Conservation (phyloP, 1,284 basidiomycete species). For the Sutorius eximius region DNA sequence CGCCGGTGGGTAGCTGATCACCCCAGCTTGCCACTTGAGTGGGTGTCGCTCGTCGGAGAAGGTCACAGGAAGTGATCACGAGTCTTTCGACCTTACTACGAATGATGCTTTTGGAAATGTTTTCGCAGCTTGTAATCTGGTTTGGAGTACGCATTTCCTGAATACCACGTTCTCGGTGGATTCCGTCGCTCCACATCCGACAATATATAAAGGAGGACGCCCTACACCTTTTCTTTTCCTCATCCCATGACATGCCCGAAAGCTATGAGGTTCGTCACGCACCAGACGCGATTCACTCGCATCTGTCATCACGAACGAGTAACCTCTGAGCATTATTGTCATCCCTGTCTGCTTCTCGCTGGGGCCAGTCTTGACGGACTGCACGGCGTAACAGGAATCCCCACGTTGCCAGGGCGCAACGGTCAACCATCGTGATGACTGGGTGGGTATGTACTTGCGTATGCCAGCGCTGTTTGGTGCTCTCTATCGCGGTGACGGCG, state of each 20-base stretch:
- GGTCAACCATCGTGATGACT: constrained; percentile 28
- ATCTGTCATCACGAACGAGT: constrained; percentile 46
- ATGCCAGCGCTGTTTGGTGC: not conserved
- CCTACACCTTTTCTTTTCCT: not conserved
- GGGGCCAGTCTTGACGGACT: constrained; percentile 44
- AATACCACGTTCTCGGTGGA: not conserved
- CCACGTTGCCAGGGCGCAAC: constrained; percentile 14
- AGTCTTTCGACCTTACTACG: no score
- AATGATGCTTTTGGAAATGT: no score
- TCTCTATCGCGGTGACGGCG: constrained; percentile 15
- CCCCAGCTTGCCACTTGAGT: constrained; percentile 28
- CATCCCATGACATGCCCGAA: constrained; percentile 41
- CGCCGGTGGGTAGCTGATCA: constrained; percentile 34
- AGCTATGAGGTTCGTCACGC: constrained; percentile 50
- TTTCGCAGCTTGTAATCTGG: no score
- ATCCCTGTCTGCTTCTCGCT: constrained; percentile 48
- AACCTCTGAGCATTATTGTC: constrained; percentile 55
- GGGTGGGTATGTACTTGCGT: constrained; percentile 16
- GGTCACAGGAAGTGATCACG: no score
- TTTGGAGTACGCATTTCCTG: no score
- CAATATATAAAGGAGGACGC: not conserved
- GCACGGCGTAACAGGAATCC: constrained; percentile 49
- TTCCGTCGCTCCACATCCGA: not conserved
- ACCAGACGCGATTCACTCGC: constrained; percentile 33
- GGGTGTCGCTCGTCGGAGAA: no score